A percentile compares a stretch with the other conserved stretches of the same genome.
These are phyloP conservation scores for Euphorbia pulcherrima DNA, from an alignment of 345 rosid species.

Conservation along the genomic window DNA sequence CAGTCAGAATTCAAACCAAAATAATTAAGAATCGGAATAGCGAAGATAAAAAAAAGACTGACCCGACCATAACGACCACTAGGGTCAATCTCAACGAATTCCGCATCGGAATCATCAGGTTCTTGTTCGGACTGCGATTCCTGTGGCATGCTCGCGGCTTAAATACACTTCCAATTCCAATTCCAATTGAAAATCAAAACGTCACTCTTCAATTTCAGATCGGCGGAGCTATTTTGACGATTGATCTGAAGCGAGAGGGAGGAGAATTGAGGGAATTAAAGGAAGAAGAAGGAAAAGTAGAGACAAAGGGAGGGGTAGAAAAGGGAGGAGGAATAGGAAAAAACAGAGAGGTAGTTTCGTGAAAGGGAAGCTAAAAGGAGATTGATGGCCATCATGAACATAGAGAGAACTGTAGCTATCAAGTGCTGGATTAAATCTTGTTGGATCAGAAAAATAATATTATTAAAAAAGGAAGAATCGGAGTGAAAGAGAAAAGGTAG, in stretches of 20 bases:
- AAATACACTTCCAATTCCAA: neutral
- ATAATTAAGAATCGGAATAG: neutral
- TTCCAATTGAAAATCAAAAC: neutral
- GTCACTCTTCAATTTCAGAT: neutral
- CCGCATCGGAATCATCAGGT: slow-evolving; percentile 51
- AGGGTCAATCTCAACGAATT: slow-evolving; percentile 33
- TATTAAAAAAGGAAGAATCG: neutral
- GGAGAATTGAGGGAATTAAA: neutral
- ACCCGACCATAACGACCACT: slow-evolving; percentile 36
- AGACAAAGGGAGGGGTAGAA: neutral
- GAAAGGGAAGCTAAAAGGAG: neutral
- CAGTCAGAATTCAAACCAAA: neutral
- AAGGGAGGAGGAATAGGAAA: neutral
- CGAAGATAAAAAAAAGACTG: neutral
- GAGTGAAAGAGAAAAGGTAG: neutral
- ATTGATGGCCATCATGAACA: neutral
- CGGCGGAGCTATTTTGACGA: neutral
- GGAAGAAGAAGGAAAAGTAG: neutral
- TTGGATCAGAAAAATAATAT: neutral
- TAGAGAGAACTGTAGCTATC: neutral
- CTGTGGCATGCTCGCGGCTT: slow-evolving; percentile 49
- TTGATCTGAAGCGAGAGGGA: neutral
- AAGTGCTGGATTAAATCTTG: neutral
- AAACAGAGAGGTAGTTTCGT: neutral
- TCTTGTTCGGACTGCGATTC: slow-evolving; percentile 53